Base-by-base conservation (phyloP, 2,329 filamentous ascomycete species). In the Ceratocystis albifundus region DNA sequence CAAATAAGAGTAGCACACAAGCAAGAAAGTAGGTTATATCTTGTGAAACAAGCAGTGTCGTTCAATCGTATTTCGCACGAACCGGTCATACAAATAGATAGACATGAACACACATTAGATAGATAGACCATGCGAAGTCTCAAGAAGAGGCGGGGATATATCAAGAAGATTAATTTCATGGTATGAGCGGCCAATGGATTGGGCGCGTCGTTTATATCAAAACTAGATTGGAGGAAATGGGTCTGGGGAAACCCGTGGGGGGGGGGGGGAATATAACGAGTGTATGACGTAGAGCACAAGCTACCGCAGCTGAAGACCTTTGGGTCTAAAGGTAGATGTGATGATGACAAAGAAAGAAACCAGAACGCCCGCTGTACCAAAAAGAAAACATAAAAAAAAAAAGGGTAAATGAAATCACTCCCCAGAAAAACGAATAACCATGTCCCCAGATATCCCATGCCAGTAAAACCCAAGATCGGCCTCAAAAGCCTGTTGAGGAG, bases 391-490 rank as follows among this genome's bases (percentile, higher is more conserved):
- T n/a, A n/a, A n/a, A 0, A 25, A 36, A 59, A 36, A 5, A 36
- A 17, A 15, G 8, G 8, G 46, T 12, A 57, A 63, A 63, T 22
- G 17, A 63, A 44, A 4, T n/a, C 22, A 17, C n/a, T 8, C 7
- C n/a, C n/a, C n/a, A 20, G 46, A 50, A 50, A 36, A 65, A 59
- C 30, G 32, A 65, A 59, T 45, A 30, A 22, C 28, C 44, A 44
- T 53, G 20, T 41, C 64, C 45, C 65, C 50, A 30, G 17, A 59
- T 32, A 59, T 59, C 55, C 55, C 55, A 59, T 59, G 28, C 55
- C 8, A 59, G 32, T 30, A 28, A 59, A 59, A 10, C 55, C 55
- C 25, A n/a, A 59, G 36, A 20, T 8, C 20, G 28, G 44, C 50
- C 41, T 7, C 57, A 48, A 57, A 30, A 30, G 28, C 15, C 12